Percentiles rank a stretch among this genome's conserved stretches.
Evolutionary conservation across 495 filamentous ascomycete genomes (phyloP).

Genomic region (Neurospora hispaniola): DNA sequence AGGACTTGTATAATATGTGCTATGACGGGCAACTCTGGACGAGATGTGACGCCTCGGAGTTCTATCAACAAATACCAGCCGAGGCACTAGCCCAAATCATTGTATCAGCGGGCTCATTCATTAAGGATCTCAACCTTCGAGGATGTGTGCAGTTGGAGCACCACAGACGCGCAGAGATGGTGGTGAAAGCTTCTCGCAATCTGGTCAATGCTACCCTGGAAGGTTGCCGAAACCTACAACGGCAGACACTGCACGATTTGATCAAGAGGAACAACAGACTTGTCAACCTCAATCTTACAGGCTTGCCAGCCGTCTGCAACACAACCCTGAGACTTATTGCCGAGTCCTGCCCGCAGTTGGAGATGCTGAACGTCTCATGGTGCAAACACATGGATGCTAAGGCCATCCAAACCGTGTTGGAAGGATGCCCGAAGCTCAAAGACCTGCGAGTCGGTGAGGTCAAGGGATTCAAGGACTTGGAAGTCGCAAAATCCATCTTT

Average conservation of each 20-base stretch:
- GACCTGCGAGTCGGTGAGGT: constrained; percentile 81
- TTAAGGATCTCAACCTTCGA: constrained; percentile 72
- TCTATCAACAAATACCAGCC: constrained; percentile 78
- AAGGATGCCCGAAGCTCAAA: constrained; percentile 58
- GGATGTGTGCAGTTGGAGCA: constrained; percentile 59
- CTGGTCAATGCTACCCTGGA: constrained; percentile 79
- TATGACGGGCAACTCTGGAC: constrained; percentile 94
- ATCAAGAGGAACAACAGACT: constrained; percentile 67
- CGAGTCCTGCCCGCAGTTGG: constrained; percentile 67
- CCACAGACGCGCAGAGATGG: constrained; percentile 61
- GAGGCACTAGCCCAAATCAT: constrained; percentile 79
- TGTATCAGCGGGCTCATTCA: constrained; percentile 72
- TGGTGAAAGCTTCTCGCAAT: constrained; percentile 75
- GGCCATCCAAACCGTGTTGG: constrained; percentile 63
- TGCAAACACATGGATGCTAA: constrained; percentile 75
- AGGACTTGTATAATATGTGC: constrained; percentile 72
- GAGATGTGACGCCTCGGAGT: constrained; percentile 71
- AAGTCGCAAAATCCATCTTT: constrained; percentile 62
- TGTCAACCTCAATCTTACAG: constrained; percentile 73
- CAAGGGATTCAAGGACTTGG: constrained; percentile 60
- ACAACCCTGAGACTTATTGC: constrained; percentile 80
- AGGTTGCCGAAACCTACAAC: constrained; percentile 73
- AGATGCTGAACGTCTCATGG: constrained; percentile 83
- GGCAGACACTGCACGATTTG: constrained; percentile 66
- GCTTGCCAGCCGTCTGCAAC: constrained; percentile 70